Evolutionary conservation across 257 asterid genomes (phyloP).

Genomic region (Cruciata laevipes): DNA sequence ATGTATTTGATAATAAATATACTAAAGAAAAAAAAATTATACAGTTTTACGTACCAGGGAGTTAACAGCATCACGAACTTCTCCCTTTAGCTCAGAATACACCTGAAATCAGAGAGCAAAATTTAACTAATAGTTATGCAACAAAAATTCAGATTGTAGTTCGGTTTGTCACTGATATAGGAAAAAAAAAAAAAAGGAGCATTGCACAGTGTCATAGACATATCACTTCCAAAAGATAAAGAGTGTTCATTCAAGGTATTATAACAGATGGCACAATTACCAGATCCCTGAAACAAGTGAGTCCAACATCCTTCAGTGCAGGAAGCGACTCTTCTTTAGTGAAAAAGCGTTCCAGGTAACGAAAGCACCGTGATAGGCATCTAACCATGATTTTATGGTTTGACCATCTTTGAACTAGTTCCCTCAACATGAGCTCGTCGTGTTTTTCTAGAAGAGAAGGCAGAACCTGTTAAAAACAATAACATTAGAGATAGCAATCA

Average conservation of each 20-base stretch:
- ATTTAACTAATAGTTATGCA: not conserved
- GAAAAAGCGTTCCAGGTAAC: conserved; percentile 92
- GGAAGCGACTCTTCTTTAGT: conserved; percentile 98
- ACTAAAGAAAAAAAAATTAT: not conserved
- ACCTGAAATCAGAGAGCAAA: conserved; percentile 47
- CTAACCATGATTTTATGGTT: conserved; percentile 97
- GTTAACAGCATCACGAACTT: conserved; percentile 92
- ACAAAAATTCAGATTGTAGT: not conserved
- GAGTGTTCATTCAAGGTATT: not conserved
- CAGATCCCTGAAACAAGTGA: conserved; percentile 87
- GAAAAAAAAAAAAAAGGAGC: not conserved
- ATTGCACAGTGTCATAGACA: not conserved
- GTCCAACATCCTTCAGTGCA: conserved; percentile 82
- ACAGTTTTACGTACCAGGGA: conserved; percentile 53
- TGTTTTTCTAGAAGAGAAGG: conserved; percentile 85
- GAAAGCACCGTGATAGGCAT: conserved; percentile 92
- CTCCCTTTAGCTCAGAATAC: conserved; percentile 63
- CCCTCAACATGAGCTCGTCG: conserved; percentile 92
- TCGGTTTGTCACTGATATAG: not conserved
- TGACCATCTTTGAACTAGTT: conserved; percentile 87
- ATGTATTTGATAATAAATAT: not conserved
- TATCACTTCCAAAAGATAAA: not conserved
- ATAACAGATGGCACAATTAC: conserved; percentile 27
- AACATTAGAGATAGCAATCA: not conserved
- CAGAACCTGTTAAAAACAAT: conserved; percentile 38